phyloP scores from a whole-genome alignment of 768 basidiomycete genomes.

The Rhodosporidiobolus odoratus region DNA sequence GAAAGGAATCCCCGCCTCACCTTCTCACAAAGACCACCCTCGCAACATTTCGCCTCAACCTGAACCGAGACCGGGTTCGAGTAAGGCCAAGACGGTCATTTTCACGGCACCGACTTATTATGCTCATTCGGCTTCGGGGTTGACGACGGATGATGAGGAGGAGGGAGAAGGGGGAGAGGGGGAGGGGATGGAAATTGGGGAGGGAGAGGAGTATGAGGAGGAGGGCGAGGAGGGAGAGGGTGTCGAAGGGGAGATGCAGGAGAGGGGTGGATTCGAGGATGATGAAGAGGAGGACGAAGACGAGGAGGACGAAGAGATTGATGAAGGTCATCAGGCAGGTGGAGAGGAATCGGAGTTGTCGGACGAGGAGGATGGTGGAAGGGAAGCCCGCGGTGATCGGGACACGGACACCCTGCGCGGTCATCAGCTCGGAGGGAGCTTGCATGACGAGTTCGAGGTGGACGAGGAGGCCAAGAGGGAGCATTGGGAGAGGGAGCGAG shows the following conservation, averaged over 20 bases:
- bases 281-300: neutral
- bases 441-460: conserved; percentile 17
- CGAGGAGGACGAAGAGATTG: neutral
- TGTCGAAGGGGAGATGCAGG: conserved; percentile 6
- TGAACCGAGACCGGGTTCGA: conserved; percentile 7
- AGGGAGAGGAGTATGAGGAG: conserved; percentile 9
- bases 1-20: conserved; percentile 45
- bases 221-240: conserved; percentile 11
- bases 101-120: conserved; percentile 61
- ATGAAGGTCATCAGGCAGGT: neutral
- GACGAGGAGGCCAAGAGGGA: conserved; percentile 13
- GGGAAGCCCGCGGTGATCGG: neutral
- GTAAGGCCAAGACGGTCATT: conserved; percentile 52
- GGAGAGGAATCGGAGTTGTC: conserved; percentile 32
- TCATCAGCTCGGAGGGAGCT: neutral
- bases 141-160: conserved; percentile 44
- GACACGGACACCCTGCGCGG: neutral
- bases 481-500: conserved; percentile 33
- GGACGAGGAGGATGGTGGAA: conserved; percentile 19
- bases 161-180: conserved; percentile 48
- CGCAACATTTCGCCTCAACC: conserved; percentile 33
- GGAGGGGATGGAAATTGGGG: conserved; percentile 28
- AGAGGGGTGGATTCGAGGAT: conserved; percentile 1
- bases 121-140: conserved; percentile 47
- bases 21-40: conserved; percentile 39